Percentiles rank a stretch among this genome's conserved stretches.
phyloP scores from a whole-genome alignment of 73 alveolate genomes.

The Paramecium sexaurelia region DNA sequence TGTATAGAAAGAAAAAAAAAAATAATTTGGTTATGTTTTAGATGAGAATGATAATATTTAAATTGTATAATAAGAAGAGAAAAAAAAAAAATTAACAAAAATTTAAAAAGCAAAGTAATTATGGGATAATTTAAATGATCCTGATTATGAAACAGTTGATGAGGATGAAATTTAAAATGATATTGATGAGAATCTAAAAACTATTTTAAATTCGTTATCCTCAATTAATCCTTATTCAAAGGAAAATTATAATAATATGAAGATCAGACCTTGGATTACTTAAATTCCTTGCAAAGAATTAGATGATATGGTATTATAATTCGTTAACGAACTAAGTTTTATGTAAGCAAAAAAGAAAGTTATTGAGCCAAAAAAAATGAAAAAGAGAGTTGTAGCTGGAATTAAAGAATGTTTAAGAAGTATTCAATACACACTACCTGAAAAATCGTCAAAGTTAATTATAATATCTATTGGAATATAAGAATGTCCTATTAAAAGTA shows the following conservation, averaged over 20 bases:
- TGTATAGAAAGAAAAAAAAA: not conserved
- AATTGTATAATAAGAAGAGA: not conserved
- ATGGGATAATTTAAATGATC: not conserved
- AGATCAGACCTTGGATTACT: conserved; percentile 58
- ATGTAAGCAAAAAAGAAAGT: conserved; percentile 63
- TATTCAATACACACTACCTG: conserved; percentile 14
- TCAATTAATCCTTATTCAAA: not conserved
- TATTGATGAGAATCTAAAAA: too few species aligned
- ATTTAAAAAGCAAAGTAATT: not conserved
- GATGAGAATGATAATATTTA: conserved; percentile 12
- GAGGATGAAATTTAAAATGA: not conserved
- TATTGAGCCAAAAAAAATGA: conserved; percentile 58
- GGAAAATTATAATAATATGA: not conserved
- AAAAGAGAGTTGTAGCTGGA: conserved; percentile 69
- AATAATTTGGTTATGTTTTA: not conserved
- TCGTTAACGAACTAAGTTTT: conserved; percentile 40
- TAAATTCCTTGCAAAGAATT: conserved; percentile 59
- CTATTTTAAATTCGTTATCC: not conserved
- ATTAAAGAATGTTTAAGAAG: conserved; percentile 52
- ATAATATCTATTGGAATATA: conserved; percentile 32
- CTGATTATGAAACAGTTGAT: conserved; percentile 38
- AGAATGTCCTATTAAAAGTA: conserved; percentile 53
- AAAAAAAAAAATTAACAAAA: conserved; percentile 29
- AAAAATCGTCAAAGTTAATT: conserved; percentile 51
- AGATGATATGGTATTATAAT: conserved; percentile 17